Percentiles rank a stretch among this genome's conserved stretches.
Conservation (phyloP, 1,139 yeast genomes). For the Yueomyces sp. region DNA sequence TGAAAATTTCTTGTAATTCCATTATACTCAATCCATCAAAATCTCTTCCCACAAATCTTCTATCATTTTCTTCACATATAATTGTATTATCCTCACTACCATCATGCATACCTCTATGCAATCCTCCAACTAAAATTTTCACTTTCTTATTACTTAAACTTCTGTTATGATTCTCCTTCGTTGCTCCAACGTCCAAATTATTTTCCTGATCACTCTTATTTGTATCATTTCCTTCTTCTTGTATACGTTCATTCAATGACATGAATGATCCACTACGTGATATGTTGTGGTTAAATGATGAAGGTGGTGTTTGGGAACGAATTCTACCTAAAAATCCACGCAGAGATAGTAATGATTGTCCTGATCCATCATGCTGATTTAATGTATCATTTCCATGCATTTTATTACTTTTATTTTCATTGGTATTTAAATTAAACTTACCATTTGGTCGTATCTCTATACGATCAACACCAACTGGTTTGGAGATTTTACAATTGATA, state of each 20-base stretch:
- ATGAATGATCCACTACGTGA: slow-evolving; percentile 3
- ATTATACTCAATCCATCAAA: slow-evolving; percentile 20
- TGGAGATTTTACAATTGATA: slow-evolving; percentile 9
- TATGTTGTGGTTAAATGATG: slow-evolving; percentile 1
- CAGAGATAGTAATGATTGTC: slow-evolving; percentile 10
- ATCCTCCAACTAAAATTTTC: too few species aligned
- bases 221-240: slow-evolving; percentile 2
- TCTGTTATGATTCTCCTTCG: too few species aligned
- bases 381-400: background rate
- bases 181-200: too few species aligned
- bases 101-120: too few species aligned
- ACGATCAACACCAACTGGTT: slow-evolving; percentile 5
- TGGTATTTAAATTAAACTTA: background rate
- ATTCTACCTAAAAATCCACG: slow-evolving; percentile 19
- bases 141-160: too few species aligned
- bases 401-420: background rate
- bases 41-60: slow-evolving; percentile 11
- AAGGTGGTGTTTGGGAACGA: slow-evolving; percentile 20
- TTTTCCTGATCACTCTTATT: background rate
- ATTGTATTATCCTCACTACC: too few species aligned
- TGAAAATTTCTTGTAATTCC: slow-evolving; percentile 19
- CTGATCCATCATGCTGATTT: background rate
- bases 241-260: slow-evolving; percentile 3
- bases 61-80: background rate
- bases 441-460: too few species aligned